Base-by-base conservation (phyloP, 1,284 basidiomycete species). In the Agaricales sp. region DNA sequence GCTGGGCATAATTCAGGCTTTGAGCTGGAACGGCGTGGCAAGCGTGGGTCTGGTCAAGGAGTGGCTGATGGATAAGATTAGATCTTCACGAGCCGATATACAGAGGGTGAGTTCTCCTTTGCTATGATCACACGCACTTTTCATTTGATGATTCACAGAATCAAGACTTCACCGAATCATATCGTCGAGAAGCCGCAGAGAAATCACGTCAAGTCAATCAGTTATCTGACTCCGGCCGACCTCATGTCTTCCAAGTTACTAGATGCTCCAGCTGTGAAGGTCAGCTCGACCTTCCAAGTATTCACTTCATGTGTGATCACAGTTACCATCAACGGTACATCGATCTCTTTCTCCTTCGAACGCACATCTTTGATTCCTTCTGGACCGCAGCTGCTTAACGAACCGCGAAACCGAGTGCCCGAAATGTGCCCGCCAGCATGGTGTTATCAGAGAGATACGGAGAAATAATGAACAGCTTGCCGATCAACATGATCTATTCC, bases 291-390 rank as follows among this genome's bases (percentile, higher is more conserved):
- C 75, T 97, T 16, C 95, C 95, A 0, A 87, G 81, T 51, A 77
- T 98, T 2, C 94, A 99, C 65, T 99, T 98, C 61, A 96, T 98
- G 94, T 99, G 94, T 67, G 86, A 88, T 60, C 95, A 99, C 64
- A 92, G 87, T 53, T 99, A 92, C 68, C 96, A 99, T 62, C 92
- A 95, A 63, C 73, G 91, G 87, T 41, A 11, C 39, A 12, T 45
- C 4, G 43, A 12, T 41, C 46, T 24, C 18, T 41, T n/a, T 46
- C 18, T 19, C 24, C 14, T 50, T 14, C 45, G 23, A 25, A 49
- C 44, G 46, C 16, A n/a, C 53, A 2, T 13, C 46, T 14, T 22
- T 48, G 4, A 20, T 22, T 50, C 23, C 4, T 19, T 48, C 26
- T 25, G 16, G 35, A 38, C n/a, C 2, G 25, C 55, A 93, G 85